Evolutionary conservation across 2,329 filamentous ascomycete genomes (phyloP).

Genomic region (Fusarium armeniacum): DNA sequence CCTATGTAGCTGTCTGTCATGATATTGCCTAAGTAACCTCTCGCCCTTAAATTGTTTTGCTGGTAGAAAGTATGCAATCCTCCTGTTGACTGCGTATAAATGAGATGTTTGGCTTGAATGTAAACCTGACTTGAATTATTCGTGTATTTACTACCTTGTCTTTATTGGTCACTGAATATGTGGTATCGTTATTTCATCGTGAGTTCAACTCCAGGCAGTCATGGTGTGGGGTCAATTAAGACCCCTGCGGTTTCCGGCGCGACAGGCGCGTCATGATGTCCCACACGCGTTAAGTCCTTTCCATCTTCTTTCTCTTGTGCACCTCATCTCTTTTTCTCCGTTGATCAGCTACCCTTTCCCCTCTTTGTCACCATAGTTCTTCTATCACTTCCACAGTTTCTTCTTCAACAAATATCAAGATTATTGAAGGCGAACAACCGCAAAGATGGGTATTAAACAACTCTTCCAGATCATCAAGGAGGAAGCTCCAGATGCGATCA

Average conservation of each 20-base stretch:
- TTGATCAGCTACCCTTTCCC: constrained; percentile 4
- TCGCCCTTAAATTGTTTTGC: background rate
- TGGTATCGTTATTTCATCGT: background rate
- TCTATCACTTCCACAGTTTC: background rate
- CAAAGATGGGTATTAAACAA: constrained; percentile 76
- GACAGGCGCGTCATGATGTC: constrained; percentile 52
- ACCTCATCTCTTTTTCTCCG: constrained; percentile 13
- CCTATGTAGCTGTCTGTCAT: background rate
- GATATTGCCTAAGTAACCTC: background rate
- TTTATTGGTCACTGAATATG: background rate
- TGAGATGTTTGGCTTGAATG: background rate
- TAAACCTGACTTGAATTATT: background rate
- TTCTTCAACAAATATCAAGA: background rate
- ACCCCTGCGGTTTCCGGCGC: constrained; percentile 48
- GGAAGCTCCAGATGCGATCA: constrained; percentile 94
- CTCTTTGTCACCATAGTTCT: background rate
- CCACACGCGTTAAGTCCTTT: constrained; percentile 44
- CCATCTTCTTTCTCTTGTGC: constrained; percentile 33
- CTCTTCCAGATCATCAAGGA: constrained; percentile 88
- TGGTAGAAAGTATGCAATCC: background rate
- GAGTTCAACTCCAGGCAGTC: background rate
- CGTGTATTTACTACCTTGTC: background rate
- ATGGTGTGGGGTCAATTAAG: constrained; percentile 52
- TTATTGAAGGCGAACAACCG: constrained; percentile 20
- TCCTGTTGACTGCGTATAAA: background rate